A percentile compares a stretch with the other conserved stretches of the same genome.
Evolutionary conservation across 331 rosid genomes (phyloP).

Genomic region (Prunus yedoensis): DNA sequence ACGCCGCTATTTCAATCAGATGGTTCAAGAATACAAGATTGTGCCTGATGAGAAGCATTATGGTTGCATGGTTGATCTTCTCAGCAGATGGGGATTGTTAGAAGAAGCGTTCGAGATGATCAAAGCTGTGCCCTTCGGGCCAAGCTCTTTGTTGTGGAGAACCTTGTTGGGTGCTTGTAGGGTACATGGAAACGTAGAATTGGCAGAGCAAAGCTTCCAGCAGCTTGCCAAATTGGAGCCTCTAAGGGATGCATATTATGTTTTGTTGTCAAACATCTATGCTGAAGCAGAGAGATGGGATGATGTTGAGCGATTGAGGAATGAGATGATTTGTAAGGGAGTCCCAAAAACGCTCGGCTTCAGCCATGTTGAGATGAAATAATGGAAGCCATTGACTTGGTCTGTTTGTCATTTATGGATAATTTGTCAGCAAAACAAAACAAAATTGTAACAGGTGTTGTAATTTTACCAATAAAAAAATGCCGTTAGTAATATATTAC

Average conservation of each 20-base stretch:
- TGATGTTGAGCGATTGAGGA: constrained; percentile 62
- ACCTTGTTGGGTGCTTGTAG: constrained; percentile 69
- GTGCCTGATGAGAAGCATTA: constrained; percentile 57
- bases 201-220: constrained; percentile 56
- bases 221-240: constrained; percentile 45
- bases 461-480: neutral
- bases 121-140: constrained; percentile 26
- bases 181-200: constrained; percentile 45
- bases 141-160: constrained; percentile 54
- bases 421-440: neutral
- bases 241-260: constrained; percentile 59
- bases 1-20: constrained; percentile 45
- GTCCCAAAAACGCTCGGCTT: constrained; percentile 51
- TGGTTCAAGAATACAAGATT: constrained; percentile 45
- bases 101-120: constrained; percentile 53
- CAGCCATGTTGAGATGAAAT: constrained; percentile 43
- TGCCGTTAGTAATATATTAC: neutral
- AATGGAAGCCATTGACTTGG: neutral
- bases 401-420: neutral
- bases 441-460: neutral
- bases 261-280: constrained; percentile 62
- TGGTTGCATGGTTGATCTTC: constrained; percentile 71
- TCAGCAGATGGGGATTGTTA: constrained; percentile 64
- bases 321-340: constrained; percentile 41
- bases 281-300: constrained; percentile 69